Percentiles rank a stretch among this genome's conserved stretches.
Conservation (phyloP, 2,329 filamentous ascomycete genomes). For the Cadophora sp. region DNA sequence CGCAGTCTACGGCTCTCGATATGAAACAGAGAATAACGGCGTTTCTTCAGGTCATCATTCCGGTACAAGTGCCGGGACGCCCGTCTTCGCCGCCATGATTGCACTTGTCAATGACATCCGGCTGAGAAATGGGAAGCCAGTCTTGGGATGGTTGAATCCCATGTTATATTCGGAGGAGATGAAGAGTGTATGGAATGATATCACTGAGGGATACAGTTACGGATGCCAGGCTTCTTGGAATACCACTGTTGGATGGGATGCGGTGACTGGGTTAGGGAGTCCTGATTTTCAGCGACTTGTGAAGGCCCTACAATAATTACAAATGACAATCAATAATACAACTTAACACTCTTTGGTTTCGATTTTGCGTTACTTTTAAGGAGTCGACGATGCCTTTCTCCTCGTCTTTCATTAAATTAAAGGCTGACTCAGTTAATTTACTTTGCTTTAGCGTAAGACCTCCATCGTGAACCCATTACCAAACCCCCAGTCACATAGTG, state of each 20-base stretch:
- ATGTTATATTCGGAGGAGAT: conserved; percentile 56
- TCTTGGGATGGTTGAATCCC: conserved; percentile 45
- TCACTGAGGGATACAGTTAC: conserved; percentile 41
- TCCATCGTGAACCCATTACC: too few species aligned
- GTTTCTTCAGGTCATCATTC: conserved; percentile 24
- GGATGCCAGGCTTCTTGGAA: conserved; percentile 46
- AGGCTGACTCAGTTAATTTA: background rate
- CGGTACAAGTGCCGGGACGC: conserved; percentile 51
- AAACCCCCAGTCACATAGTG: background rate
- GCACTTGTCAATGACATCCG: conserved; percentile 29
- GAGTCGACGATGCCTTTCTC: background rate
- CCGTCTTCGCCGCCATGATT: conserved; percentile 63
- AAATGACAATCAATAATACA: background rate
- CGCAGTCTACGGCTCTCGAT: conserved; percentile 23
- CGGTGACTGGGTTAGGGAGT: conserved; percentile 52
- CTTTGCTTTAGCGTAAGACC: background rate
- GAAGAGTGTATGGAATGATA: conserved; percentile 48
- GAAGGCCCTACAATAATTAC: background rate
- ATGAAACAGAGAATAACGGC: conserved; percentile 23
- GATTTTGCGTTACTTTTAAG: background rate
- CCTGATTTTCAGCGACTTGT: conserved; percentile 21
- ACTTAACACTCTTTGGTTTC: background rate
- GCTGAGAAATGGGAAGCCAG: conserved; percentile 24
- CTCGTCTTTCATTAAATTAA: background rate
- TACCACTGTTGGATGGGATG: conserved; percentile 52